Evolutionary conservation across 2,329 filamentous ascomycete genomes (phyloP), one percentile per base, ranked within the genome.

Genomic region (Allantophomopsis lycopodina): DNA sequence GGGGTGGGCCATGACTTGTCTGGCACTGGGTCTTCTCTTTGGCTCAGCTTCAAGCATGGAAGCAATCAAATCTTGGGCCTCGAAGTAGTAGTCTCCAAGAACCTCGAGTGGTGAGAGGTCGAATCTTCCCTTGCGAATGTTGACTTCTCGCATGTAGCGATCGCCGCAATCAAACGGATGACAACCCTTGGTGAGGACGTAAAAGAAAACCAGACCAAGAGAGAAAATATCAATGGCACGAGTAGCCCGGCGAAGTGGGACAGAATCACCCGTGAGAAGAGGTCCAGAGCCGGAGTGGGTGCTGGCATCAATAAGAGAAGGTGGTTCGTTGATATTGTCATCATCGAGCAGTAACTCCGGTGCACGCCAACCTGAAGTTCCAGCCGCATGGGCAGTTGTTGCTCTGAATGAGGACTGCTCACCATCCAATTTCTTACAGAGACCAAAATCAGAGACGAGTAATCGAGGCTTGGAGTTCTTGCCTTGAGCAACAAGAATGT

Each of bases 151-250:
- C 76, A 94, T 93, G 66, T 91, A 96, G 37, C 86, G 79, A 54
- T 91, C 87, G 41, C 91, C 88, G 46, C 87, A 88, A 55, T 95
- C 89, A 52, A 93, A 98, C 0, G 91, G 91, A 58, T 98, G 91
- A 2, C 73, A 76, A 13, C 91, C 91, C 45, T 87, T 83, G 2
- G 89, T 95, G 43, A 98, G 69, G n/a, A 96, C 88, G 57, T 95
- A 98, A 63, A 88, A 96, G 66, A 95, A 98, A n/a, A 98, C 87
- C 39, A 94, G 81, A 1, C 91, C 91, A 30, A 98, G 72, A 0
- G 88, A 94, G 63, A 98, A 98, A 18, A 98, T 94, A 55, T 98
- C 91, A 44, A 96, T 95, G 7, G 91, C 85, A 35, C 91, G 81
- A 35, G 94, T 98, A 6, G 93, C 89, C 38, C 91, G 83, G 43